phyloP scores from a whole-genome alignment of 2,329 filamentous ascomycete genomes.

The Fusarium piperis region DNA sequence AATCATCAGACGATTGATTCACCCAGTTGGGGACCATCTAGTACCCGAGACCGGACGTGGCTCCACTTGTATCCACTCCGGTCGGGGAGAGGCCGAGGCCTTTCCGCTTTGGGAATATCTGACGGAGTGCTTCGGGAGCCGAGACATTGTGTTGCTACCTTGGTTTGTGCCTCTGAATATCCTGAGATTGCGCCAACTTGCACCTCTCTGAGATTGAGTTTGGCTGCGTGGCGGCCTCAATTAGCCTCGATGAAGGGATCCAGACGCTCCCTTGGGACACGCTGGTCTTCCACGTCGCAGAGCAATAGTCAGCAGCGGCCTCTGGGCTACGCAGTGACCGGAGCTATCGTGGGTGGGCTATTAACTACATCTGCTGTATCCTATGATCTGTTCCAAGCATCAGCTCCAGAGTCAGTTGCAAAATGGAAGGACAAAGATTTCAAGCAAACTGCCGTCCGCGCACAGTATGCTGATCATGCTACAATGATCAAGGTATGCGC shows the following conservation, averaged over 20 bases:
- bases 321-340: not conserved
- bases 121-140: not conserved
- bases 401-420: not conserved
- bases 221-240: not conserved
- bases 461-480: slow-evolving; percentile 36
- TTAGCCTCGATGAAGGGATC: not conserved
- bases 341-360: not conserved
- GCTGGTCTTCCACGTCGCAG: not conserved
- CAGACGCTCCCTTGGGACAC: not conserved
- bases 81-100: not conserved
- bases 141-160: not conserved
- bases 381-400: not conserved
- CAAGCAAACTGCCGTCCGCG: not conserved
- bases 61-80: not conserved
- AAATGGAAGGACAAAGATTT: slow-evolving; percentile 18
- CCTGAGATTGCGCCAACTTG: not conserved
- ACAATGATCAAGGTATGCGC: slow-evolving; percentile 31
- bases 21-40: not conserved
- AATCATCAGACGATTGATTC: not conserved
- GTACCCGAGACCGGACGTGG: not conserved
- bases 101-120: not conserved
- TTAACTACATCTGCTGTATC: not conserved
- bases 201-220: not conserved
- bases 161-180: not conserved
- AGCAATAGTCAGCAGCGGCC: not conserved